A percentile compares a stretch with the other conserved stretches of the same genome.
Conservation (phyloP, 805 yeast species). For the Ogataea dorogensis region DNA sequence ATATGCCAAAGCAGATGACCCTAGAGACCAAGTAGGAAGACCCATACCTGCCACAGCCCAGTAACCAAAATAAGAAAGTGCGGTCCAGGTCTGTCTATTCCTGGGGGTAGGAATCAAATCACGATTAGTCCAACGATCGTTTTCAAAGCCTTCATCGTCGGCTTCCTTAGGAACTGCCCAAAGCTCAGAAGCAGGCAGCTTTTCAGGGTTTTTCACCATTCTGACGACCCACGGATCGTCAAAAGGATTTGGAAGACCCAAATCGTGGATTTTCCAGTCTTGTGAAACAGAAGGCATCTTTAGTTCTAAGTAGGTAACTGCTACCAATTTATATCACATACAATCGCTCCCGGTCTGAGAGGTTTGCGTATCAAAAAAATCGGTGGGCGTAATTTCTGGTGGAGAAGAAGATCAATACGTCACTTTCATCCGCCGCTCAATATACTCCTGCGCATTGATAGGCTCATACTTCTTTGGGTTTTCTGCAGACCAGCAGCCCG, state of each 20-base stretch:
- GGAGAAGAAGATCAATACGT: slow-evolving; percentile 14
- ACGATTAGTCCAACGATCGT: slow-evolving; percentile 35
- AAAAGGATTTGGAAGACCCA: slow-evolving; percentile 19
- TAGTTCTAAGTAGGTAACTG: not conserved
- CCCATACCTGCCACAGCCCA: slow-evolving; percentile 39
- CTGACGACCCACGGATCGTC: slow-evolving; percentile 20
- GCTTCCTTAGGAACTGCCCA: slow-evolving; percentile 34
- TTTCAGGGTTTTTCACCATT: slow-evolving; percentile 15
- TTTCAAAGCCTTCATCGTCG: slow-evolving; percentile 26
- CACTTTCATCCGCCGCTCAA: slow-evolving; percentile 19
- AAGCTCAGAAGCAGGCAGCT: slow-evolving; percentile 15
- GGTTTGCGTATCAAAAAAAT: slow-evolving; percentile 1
- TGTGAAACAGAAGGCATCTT: slow-evolving; percentile 4
- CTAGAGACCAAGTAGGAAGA: slow-evolving; percentile 21
- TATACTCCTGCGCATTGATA: slow-evolving; percentile 22
- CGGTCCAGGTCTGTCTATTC: slow-evolving; percentile 46
- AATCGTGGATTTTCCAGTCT: slow-evolving; percentile 10
- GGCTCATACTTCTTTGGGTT: slow-evolving; percentile 21
- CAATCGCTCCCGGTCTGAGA: slow-evolving; percentile 2
- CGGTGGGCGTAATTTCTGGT: slow-evolving; percentile 7
- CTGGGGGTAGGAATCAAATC: slow-evolving; percentile 47
- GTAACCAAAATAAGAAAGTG: slow-evolving; percentile 40
- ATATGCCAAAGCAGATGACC: slow-evolving; percentile 19
- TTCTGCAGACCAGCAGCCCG: slow-evolving; percentile 17
- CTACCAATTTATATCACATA: not conserved